Evolutionary conservation across 2,329 filamentous ascomycete species (phyloP).

Genomic region (Colletotrichum paranaense): DNA sequence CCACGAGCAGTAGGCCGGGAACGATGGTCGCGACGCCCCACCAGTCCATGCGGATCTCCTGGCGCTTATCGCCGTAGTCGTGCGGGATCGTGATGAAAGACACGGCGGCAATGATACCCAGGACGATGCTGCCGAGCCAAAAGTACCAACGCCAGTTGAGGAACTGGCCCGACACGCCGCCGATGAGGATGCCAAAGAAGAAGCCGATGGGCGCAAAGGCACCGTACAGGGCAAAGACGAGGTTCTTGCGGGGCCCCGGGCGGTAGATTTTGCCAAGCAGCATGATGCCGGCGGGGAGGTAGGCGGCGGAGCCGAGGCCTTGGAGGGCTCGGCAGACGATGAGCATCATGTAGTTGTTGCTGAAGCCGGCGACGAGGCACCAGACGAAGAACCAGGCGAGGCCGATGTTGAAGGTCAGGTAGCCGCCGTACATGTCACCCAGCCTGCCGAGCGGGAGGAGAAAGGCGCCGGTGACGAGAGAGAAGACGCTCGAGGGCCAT

Average conservation of each 20-base stretch:
- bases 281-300: conserved; percentile 77
- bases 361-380: conserved; percentile 78
- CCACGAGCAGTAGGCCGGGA: conserved; percentile 69
- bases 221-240: conserved; percentile 71
- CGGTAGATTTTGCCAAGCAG: conserved; percentile 76
- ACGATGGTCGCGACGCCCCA: conserved; percentile 65
- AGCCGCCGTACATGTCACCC: conserved; percentile 73
- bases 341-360: conserved; percentile 74
- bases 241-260: conserved; percentile 77
- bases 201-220: conserved; percentile 69
- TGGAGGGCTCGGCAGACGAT: conserved; percentile 80
- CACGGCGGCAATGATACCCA: conserved; percentile 59
- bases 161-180: conserved; percentile 70
- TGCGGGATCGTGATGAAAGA: conserved; percentile 53
- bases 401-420: conserved; percentile 68
- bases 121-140: conserved; percentile 65
- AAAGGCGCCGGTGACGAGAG: conserved; percentile 65
- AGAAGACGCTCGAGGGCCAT: conserved; percentile 74
- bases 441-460: conserved; percentile 73
- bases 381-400: conserved; percentile 75
- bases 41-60: conserved; percentile 67
- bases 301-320: conserved; percentile 79
- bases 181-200: conserved; percentile 74
- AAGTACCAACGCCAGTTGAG: conserved; percentile 77
- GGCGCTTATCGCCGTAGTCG: conserved; percentile 40